Conservation (phyloP, 208 protist genomes). For the Spongospora subterranea region DNA sequence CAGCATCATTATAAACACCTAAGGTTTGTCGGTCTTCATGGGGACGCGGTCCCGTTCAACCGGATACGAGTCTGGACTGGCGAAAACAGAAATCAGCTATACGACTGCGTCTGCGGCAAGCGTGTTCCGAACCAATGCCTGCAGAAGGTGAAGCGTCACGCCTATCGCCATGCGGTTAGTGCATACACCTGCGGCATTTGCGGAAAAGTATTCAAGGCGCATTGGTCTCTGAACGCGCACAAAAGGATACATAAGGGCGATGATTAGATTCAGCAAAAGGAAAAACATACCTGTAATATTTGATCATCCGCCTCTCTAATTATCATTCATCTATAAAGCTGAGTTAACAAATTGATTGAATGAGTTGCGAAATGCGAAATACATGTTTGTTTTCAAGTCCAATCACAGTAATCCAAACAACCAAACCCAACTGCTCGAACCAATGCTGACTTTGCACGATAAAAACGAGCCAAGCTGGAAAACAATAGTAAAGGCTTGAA, state of each 20-base stretch:
- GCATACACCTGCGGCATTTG: constrained; percentile 11
- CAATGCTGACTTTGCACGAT: too few relatives aligned
- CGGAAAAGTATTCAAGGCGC: constrained; percentile 30
- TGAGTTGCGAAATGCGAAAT: too few relatives aligned
- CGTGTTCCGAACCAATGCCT: background rate
- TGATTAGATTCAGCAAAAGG: too few relatives aligned
- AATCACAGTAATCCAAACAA: too few relatives aligned
- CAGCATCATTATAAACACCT: constrained; percentile 24
- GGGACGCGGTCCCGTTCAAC: background rate
- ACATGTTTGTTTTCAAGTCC: too few relatives aligned
- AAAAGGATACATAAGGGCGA: constrained; percentile 48
- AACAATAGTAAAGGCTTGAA: too few relatives aligned
- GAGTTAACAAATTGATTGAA: too few relatives aligned
- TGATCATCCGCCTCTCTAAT: too few relatives aligned
- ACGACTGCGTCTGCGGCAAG: constrained; percentile 55
- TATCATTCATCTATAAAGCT: too few relatives aligned
- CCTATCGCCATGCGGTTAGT: constrained; percentile 3
- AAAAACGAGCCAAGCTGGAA: too few relatives aligned
- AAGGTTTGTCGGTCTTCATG: background rate
- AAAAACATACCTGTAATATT: too few relatives aligned
- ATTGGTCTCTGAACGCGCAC: constrained; percentile 43
- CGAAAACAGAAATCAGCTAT: background rate
- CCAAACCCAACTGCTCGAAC: too few relatives aligned
- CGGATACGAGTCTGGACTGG: background rate
- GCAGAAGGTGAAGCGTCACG: constrained; percentile 38